Evolutionary conservation across 1,139 yeast species (phyloP).

Genomic region (Zygotorulaspora mrakii): DNA sequence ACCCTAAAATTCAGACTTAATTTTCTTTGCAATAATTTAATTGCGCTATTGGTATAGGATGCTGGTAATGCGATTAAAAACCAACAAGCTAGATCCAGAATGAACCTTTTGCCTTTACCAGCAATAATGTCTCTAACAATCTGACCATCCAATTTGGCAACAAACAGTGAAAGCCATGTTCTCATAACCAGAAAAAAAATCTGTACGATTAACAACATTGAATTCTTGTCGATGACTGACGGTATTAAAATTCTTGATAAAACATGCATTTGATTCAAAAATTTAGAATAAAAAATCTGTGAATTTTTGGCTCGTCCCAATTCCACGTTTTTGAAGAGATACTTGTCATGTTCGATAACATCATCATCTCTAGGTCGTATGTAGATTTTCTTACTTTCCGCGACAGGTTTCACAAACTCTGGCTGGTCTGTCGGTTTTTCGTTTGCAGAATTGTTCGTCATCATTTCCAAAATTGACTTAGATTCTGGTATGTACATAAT

Average conservation of each 20-base stretch:
- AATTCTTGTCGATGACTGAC: conserved; percentile 60
- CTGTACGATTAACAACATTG: conserved; percentile 64
- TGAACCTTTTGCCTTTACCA: conserved; percentile 70
- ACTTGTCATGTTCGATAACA: conserved; percentile 40
- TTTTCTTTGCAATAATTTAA: conserved; percentile 73
- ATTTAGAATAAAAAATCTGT: conserved; percentile 56
- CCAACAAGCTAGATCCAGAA: conserved; percentile 81
- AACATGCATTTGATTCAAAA: conserved; percentile 68
- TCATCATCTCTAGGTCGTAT: conserved; percentile 42
- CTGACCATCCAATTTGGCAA: conserved; percentile 88
- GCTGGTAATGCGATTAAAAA: conserved; percentile 89
- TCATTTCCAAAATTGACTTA: conserved; percentile 8
- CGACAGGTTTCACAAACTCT: conserved; percentile 18
- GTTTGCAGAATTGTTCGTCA: neutral
- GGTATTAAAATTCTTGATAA: conserved; percentile 84
- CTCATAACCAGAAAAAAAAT: conserved; percentile 72
- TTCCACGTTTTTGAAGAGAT: conserved; percentile 39
- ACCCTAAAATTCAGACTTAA: conserved; percentile 82
- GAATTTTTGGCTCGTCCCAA: conserved; percentile 34
- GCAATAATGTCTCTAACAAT: conserved; percentile 86
- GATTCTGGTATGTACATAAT: conserved; percentile 49
- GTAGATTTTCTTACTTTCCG: conserved; percentile 35
- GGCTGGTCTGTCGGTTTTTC: neutral
- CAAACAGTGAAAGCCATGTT: conserved; percentile 81
- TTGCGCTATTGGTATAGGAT: conserved; percentile 86